A percentile compares a stretch with the other conserved stretches of the same genome.
These are phyloP conservation scores for Lantana camara DNA, from an alignment of 257 asterid species.

Conservation along the genomic window DNA sequence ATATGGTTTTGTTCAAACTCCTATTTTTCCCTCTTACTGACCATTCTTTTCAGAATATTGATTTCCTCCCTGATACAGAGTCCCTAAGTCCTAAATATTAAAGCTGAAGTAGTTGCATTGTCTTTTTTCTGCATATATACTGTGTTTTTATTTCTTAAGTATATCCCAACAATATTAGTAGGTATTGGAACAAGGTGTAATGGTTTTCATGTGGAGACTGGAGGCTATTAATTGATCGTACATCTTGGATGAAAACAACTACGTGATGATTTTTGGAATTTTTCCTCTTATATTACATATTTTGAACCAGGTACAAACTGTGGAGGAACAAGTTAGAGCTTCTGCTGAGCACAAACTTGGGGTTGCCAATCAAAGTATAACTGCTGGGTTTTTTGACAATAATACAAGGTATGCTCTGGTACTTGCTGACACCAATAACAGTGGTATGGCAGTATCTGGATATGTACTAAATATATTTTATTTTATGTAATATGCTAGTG, in stretches of 20 bases:
- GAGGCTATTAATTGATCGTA: slow-evolving; percentile 1
- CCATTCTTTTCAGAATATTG: slow-evolving; percentile 5
- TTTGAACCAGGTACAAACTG: slow-evolving; percentile 79
- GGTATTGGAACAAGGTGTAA: slow-evolving; percentile 15
- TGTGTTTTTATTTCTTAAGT: slow-evolving; percentile 12
- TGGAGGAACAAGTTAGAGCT: slow-evolving; percentile 99
- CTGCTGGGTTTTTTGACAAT: slow-evolving; percentile 99
- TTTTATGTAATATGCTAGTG: slow-evolving; percentile 56
- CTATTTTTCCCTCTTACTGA: background rate
- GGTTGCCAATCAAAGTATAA: slow-evolving; percentile 99
- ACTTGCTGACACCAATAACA: slow-evolving; percentile 19
- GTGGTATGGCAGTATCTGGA: slow-evolving; percentile 14
- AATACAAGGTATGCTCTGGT: slow-evolving; percentile 71
- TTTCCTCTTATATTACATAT: slow-evolving; percentile 23
- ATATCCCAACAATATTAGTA: slow-evolving; percentile 3
- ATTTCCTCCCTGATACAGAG: slow-evolving; percentile 10
- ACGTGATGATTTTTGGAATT: slow-evolving; percentile 2
- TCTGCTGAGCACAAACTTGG: slow-evolving; percentile 99
- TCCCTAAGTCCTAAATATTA: slow-evolving; percentile 3
- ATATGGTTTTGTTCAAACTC: background rate
- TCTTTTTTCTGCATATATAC: background rate
- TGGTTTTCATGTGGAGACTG: slow-evolving; percentile 4
- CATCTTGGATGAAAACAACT: slow-evolving; percentile 8
- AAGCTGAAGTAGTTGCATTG: background rate
- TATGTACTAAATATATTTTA: slow-evolving; percentile 24